A percentile compares a stretch with the other conserved stretches of the same genome.
These are phyloP conservation scores for Phytophthora agathidicida DNA, from an alignment of 352 stramenopile species.

Conservation along the genomic window DNA sequence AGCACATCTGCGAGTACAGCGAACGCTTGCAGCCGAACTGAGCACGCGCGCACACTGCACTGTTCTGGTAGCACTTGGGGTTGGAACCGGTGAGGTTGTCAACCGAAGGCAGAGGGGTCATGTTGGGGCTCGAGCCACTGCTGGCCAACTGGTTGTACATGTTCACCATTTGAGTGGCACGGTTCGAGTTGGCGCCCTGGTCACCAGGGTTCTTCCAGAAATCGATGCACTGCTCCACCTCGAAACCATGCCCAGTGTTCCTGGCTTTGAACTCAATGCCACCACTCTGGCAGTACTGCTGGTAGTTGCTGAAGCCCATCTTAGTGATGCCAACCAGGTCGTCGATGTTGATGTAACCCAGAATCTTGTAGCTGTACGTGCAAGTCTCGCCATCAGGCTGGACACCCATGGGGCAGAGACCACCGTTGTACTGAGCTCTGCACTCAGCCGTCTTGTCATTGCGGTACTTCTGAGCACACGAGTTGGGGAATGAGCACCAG, in stretches of 20 bases:
- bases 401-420: slow-evolving; percentile 43
- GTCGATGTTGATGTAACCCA: slow-evolving; percentile 54
- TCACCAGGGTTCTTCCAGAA: slow-evolving; percentile 60
- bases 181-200: slow-evolving; percentile 34
- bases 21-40: no score
- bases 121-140: no score
- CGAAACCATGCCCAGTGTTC: slow-evolving; percentile 31
- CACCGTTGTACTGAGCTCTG: slow-evolving; percentile 28
- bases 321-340: slow-evolving; percentile 63
- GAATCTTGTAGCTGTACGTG: slow-evolving; percentile 50
- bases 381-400: slow-evolving; percentile 49
- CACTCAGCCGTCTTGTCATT: slow-evolving; percentile 28
- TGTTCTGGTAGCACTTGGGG: no score
- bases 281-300: slow-evolving; percentile 49
- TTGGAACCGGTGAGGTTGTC: no score
- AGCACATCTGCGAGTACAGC: no score
- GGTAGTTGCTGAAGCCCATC: slow-evolving; percentile 49
- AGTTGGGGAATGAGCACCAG: slow-evolving; percentile 81
- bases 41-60: no score
- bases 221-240: slow-evolving; percentile 30
- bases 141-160: no score
- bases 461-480: slow-evolving; percentile 50
- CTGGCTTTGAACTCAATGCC: slow-evolving; percentile 52
- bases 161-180: slow-evolving; percentile 29
- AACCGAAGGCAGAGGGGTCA: no score